Conservation (phyloP, 495 filamentous ascomycete species). For the Zalerion maritima region DNA sequence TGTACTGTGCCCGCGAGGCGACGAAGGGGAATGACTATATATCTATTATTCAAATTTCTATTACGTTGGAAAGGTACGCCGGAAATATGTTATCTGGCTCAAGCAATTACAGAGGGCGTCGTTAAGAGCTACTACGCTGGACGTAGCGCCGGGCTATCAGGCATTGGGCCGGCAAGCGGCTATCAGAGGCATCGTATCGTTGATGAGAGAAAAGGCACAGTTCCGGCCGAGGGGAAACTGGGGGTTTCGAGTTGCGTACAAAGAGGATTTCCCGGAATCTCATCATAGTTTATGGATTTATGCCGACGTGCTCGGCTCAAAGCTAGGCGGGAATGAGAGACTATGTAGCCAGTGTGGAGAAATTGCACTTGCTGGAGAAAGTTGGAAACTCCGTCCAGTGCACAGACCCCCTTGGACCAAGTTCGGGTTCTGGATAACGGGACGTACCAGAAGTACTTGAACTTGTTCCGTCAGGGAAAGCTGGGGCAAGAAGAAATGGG, state of each 20-base stretch:
- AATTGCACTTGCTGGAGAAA: too few species aligned
- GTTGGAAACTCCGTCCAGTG: too few species aligned
- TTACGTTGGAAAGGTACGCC: background rate
- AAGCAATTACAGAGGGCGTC: background rate
- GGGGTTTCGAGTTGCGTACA: background rate
- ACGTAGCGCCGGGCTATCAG: background rate
- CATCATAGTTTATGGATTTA: too few species aligned
- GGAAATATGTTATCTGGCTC: background rate
- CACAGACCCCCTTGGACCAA: too few species aligned
- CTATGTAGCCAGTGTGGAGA: too few species aligned
- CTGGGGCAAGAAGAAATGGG: too few species aligned
- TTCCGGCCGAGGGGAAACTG: conserved; percentile 5
- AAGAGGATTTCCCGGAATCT: conserved; percentile 8
- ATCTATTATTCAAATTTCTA: too few species aligned
- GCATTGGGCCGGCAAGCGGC: conserved; percentile 2
- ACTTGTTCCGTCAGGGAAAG: too few species aligned
- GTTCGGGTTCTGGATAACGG: too few species aligned
- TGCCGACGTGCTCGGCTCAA: too few species aligned
- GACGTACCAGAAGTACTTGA: too few species aligned
- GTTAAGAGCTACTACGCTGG: background rate
- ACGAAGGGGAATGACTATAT: background rate
- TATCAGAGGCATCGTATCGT: conserved; percentile 6
- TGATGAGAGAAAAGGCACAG: background rate
- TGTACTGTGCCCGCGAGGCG: conserved; percentile 1
- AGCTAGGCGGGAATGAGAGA: too few species aligned